These are phyloP conservation scores for Phytophthora syringae DNA, from an alignment of 352 stramenopile species.

Conservation along the genomic window DNA sequence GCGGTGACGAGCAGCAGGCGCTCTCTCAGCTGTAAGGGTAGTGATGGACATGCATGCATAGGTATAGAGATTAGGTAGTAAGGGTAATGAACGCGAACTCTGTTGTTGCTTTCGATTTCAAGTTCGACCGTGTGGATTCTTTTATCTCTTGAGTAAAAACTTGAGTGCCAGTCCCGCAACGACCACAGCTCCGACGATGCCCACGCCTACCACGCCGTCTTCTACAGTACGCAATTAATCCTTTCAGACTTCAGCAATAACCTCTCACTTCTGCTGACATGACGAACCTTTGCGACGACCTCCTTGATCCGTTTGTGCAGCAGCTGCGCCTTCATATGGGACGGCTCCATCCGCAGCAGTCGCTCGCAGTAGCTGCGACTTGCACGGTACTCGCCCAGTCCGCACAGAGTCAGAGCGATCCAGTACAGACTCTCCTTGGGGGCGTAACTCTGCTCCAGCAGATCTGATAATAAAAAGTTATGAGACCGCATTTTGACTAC, in stretches of 20 bases:
- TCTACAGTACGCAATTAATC: constrained; percentile 19
- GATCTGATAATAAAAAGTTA: constrained; percentile 44
- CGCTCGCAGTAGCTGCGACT: constrained; percentile 78
- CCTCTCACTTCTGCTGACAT: background rate
- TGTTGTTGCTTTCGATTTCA: no score
- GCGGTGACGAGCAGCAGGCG: constrained; percentile 71
- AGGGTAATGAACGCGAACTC: no score
- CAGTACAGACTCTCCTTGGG: constrained; percentile 80
- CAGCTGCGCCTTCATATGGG: constrained; percentile 71
- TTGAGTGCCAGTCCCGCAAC: constrained; percentile 77
- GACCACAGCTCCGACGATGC: constrained; percentile 74
- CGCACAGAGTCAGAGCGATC: constrained; percentile 75
- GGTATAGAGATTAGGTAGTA: constrained; percentile 43
- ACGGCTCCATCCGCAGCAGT: constrained; percentile 77
- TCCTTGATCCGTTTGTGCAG: constrained; percentile 84
- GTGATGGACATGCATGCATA: no score
- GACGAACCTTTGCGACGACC: constrained; percentile 55
- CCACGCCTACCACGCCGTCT: constrained; percentile 74
- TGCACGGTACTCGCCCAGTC: constrained; percentile 68
- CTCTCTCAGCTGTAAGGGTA: constrained; percentile 74
- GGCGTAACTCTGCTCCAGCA: constrained; percentile 60
- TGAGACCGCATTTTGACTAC: no score
- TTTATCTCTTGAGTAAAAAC: constrained; percentile 79
- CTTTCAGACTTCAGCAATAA: background rate
- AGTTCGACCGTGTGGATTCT: no score